Base-by-base conservation (phyloP, 2,329 filamentous ascomycete species). In the Penicillium oxalicum region DNA sequence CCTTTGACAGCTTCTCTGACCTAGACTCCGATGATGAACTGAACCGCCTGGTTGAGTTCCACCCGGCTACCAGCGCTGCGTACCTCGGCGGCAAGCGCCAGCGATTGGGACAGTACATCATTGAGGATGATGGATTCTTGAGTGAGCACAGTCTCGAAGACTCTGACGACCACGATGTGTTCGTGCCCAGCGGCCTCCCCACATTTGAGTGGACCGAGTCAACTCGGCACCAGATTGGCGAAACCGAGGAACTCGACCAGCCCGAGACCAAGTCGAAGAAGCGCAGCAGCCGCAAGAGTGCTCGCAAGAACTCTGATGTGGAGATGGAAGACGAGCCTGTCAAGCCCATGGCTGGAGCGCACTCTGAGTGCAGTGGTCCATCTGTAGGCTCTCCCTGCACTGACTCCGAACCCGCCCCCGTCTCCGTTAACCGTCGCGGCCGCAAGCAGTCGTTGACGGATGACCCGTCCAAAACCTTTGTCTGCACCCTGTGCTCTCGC, bases 371-470 rank as follows among this genome's bases (percentile, higher is more conserved):
- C 41, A 44, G 33, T 44, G 70, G 67, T 47, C 69, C 71, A 48
- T 69, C 44, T 5, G 56, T 75, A 57, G 66, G 79, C 68, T 62
- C 78, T 36, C 43, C 43, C 4, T 38, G 32, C 46, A 70, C 75
- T 44, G 70, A 71, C 65, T 72, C 74, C 12, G 65, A 67, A 25
- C 53, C 59, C 44, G 59, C 67, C 3, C 65, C 64, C 8, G 64
- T 70, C 7, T 86, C 86, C 8, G 81, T 87, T 60, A 95, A 88
- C 72, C 91, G 93, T 57, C 91, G 93, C 51, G 93, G 93, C 51
- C 91, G 93, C 72, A 98, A 98, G 83, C 93, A 98, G 75, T 97
- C 93, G 1, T 74, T 97, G 61, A 97, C 93, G 4, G 93, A 97
- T 65, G 93, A 98, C 64, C 93, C 93, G 1, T 94, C 89, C 64